phyloP scores from a whole-genome alignment of 352 stramenopile species.

The Globisporangium irregulare region DNA sequence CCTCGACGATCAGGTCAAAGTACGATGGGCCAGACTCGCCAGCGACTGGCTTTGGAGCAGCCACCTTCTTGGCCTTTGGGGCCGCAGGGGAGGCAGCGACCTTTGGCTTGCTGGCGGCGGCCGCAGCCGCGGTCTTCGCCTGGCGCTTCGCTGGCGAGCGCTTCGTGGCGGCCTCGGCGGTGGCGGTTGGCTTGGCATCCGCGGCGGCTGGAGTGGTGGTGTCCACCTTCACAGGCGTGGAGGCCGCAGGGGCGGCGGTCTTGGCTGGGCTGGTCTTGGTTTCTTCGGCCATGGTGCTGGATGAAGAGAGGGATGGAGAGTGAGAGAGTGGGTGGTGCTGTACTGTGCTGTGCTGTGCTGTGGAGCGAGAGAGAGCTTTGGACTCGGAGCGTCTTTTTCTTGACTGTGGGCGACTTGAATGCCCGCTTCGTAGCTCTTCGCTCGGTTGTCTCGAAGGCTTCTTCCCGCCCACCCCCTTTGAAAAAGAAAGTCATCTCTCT shows the following conservation, averaged over 20 bases:
- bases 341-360: not conserved
- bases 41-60: slow-evolving; percentile 25
- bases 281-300: slow-evolving; percentile 19
- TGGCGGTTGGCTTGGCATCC: slow-evolving; percentile 19
- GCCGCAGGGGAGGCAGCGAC: slow-evolving; percentile 25
- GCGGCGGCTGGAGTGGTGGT: slow-evolving; percentile 13
- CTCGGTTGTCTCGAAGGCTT: not conserved
- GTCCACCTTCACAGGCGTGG: slow-evolving; percentile 22
- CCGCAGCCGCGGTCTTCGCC: slow-evolving; percentile 55
- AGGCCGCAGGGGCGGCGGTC: slow-evolving; percentile 35
- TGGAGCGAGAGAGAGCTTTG: slow-evolving; percentile 7
- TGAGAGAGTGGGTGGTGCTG: not conserved
- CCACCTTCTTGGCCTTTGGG: slow-evolving; percentile 33
- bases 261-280: slow-evolving; percentile 29
- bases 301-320: not conserved
- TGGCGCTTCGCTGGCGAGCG: slow-evolving; percentile 50
- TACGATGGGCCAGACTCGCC: slow-evolving; percentile 63
- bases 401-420: slow-evolving; percentile 16
- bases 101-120: slow-evolving; percentile 31
- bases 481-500: slow-evolving; percentile 9
- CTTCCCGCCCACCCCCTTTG: not conserved
- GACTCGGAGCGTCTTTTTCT: slow-evolving; percentile 23
- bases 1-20: slow-evolving; percentile 89
- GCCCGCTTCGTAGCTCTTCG: not conserved
- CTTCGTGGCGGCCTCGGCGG: slow-evolving; percentile 30